Evolutionary conservation across 1,284 basidiomycete genomes (phyloP), one percentile per base, ranked within the genome.

Genomic region (Phenoliferia sp.): DNA sequence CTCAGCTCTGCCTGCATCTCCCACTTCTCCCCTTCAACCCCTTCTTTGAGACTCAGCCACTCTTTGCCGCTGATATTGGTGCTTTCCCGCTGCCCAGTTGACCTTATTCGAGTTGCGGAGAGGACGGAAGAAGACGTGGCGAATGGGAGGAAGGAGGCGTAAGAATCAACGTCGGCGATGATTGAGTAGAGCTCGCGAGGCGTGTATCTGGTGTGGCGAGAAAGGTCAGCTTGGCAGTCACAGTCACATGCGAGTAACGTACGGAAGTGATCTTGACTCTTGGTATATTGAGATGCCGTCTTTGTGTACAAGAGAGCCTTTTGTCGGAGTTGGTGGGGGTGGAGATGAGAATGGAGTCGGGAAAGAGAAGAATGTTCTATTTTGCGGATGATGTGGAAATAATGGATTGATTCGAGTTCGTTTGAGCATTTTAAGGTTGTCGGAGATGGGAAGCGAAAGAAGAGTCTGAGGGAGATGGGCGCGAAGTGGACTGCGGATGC

Each of bases 91-190:
- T 26, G 56, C 28, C 50, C 60, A 22, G n/a, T 26, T 17, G 31
- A 6, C 59, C 3, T 75, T 62, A 31, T 59, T 5, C 15, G 31
- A 10, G 36, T 57, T 7, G 72, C 67, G 9, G 59, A 60, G 32
- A 94, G 80, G 55, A 96, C 85, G 31, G 85, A 86, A 2, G 93
- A 91, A 34, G 82, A 81, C 22, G 85, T 86, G 81, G 94, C 97
- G 79, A 92, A 97, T 0, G 95, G 95, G 59, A 99, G 82, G 77
- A 97, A 99, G 61, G 82, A 81, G 16, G 87, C 84, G 79, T 98
- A 99, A 5, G 90, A 88, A 10, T 85, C 85, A 28, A 97, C 89
- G 79, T 98, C 89, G 19, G 92, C 85, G 58, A 99, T 91, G 65
- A 98, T 80, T 6, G 85, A 81, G 80, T 94, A 98, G 2, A 99